Conservation (phyloP, 2,329 filamentous ascomycete species). For the Talaromyces funiculosus region DNA sequence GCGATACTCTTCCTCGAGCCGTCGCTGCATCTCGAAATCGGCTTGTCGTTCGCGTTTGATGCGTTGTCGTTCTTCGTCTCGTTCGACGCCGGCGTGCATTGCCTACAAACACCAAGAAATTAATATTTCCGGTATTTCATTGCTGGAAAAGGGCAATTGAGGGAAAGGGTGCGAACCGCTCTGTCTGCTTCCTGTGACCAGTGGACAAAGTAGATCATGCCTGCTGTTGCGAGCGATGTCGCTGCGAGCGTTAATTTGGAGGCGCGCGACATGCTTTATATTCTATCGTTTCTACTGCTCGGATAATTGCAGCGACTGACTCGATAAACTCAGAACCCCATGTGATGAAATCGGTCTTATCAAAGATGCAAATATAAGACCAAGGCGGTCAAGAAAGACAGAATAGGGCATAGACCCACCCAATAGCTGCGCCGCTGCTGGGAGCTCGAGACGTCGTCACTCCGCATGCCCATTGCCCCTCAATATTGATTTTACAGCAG, state of each 20-base stretch:
- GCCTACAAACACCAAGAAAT: constrained; percentile 45
- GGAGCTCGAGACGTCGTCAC: not conserved
- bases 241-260: constrained; percentile 78
- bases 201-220: constrained; percentile 81
- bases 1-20: constrained; percentile 81
- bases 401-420: constrained; percentile 2
- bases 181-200: constrained; percentile 80
- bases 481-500: not conserved
- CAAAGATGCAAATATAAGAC: not conserved
- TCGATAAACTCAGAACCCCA: not conserved
- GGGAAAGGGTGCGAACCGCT: constrained; percentile 53
- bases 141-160: no score
- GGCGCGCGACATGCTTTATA: constrained; percentile 68
- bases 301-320: not conserved
- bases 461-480: constrained; percentile 7
- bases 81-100: constrained; percentile 92
- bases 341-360: not conserved
- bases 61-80: constrained; percentile 90
- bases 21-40: constrained; percentile 88
- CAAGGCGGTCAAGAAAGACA: constrained; percentile 2
- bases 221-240: constrained; percentile 68
- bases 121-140: not conserved
- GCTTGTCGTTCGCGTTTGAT: constrained; percentile 84
- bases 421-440: not conserved
- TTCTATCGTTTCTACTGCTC: no score